phyloP scores from a whole-genome alignment of 192 early-diverging fungal species.

The Coemansia nantahalensis region DNA sequence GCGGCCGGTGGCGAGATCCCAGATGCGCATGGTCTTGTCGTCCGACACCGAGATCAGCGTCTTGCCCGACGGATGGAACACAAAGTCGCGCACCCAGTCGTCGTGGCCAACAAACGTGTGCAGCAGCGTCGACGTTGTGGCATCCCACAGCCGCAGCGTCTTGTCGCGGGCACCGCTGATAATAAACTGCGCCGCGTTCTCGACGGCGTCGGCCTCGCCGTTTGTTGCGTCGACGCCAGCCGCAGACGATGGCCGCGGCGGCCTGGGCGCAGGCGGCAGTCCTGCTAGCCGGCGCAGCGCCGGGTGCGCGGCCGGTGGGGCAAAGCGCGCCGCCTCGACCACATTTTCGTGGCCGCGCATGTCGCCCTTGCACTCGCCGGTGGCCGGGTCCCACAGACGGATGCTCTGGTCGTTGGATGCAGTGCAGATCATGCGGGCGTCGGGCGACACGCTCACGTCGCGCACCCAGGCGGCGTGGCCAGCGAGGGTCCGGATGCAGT shows the following conservation, averaged over 20 bases:
- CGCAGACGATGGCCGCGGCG: too few relatives aligned
- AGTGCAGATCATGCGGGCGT: constrained; percentile 71
- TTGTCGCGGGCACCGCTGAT: constrained; percentile 90
- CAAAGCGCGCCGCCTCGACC: constrained; percentile 89
- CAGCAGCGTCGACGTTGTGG: constrained; percentile 62
- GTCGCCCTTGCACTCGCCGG: constrained; percentile 74
- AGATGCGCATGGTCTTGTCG: constrained; percentile 86
- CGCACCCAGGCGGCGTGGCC: constrained; percentile 93
- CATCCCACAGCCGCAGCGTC: constrained; percentile 85
- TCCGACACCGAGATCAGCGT: constrained; percentile 80
- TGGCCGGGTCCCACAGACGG: constrained; percentile 73
- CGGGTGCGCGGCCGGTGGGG: constrained; percentile 65
- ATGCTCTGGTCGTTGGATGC: constrained; percentile 87
- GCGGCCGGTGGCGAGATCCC: constrained; percentile 83
- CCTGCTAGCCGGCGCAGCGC: constrained; percentile 69
- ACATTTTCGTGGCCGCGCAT: constrained; percentile 92
- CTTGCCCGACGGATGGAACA: constrained; percentile 81
- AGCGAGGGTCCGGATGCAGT: constrained; percentile 73
- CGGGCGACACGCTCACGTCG: constrained; percentile 62
- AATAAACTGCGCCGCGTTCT: constrained; percentile 62
- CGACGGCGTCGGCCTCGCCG: constrained; percentile 15
- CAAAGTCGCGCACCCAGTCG: constrained; percentile 88
- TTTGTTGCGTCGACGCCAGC: not conserved
- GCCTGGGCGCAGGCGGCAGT: constrained; percentile 17
- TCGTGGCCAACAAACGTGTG: constrained; percentile 85